These are phyloP conservation scores for Anethum foeniculum DNA, from an alignment of 140 eudicot genomes.

Conservation along the genomic window DNA sequence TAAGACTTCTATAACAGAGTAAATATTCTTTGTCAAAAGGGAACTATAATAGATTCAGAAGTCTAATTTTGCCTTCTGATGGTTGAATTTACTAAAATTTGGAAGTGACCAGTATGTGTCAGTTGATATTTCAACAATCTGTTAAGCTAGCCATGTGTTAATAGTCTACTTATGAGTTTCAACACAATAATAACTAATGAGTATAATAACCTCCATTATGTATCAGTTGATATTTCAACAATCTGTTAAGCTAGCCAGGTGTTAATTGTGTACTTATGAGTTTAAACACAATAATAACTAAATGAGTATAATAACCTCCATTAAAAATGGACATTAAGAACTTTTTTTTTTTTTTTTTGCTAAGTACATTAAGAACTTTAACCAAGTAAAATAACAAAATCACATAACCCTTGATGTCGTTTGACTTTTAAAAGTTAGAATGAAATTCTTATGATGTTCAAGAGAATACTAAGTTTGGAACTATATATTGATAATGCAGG, in stretches of 20 bases:
- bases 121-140: background rate
- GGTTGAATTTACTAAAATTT: background rate
- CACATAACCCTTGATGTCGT: background rate
- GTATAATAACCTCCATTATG: background rate
- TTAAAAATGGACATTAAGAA: background rate
- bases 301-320: background rate
- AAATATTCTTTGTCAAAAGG: background rate
- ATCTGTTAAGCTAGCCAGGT: background rate
- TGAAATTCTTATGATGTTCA: background rate
- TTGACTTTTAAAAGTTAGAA: background rate
- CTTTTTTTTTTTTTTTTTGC: no score
- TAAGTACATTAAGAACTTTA: background rate
- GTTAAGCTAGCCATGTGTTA: background rate
- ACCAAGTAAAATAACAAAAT: background rate
- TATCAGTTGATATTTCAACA: background rate
- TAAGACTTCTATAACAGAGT: background rate
- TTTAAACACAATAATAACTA: background rate
- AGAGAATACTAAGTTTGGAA: background rate
- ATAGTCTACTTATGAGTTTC: background rate
- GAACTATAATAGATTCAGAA: background rate
- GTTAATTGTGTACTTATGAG: background rate
- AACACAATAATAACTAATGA: background rate
- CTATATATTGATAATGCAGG: conserved; percentile 30
- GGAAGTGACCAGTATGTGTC: background rate
- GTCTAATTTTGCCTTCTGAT: background rate